These are phyloP conservation scores for Agrocybe pediades DNA, from an alignment of 768 basidiomycete species.

Conservation along the genomic window DNA sequence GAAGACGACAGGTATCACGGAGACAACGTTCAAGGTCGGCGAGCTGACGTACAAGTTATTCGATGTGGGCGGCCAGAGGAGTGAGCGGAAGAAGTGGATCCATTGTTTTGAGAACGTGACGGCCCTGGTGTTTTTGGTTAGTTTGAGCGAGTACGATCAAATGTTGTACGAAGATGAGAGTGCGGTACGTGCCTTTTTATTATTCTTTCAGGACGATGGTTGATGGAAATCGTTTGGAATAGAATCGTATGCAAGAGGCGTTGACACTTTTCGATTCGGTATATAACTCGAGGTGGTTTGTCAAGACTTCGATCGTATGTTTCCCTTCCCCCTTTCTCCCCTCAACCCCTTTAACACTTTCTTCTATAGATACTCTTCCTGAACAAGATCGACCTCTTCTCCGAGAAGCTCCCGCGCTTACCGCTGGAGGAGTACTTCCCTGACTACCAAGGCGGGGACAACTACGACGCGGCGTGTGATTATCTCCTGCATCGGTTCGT, in stretches of 20 bases:
- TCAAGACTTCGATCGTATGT: constrained; percentile 85
- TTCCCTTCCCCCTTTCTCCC: background rate
- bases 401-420: constrained; percentile 75
- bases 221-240: constrained; percentile 37
- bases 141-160: constrained; percentile 81
- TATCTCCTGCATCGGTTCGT: constrained; percentile 78
- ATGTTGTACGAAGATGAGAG: constrained; percentile 67
- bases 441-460: constrained; percentile 90
- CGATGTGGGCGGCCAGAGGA: constrained; percentile 79
- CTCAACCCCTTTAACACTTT: constrained; percentile 1
- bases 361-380: constrained; percentile 76
- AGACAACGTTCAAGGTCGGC: constrained; percentile 80
- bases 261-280: constrained; percentile 55
- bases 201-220: background rate
- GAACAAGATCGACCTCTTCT: constrained; percentile 94
- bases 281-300: constrained; percentile 86
- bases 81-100: constrained; percentile 82
- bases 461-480: constrained; percentile 94
- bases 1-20: constrained; percentile 89
- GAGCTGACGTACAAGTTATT: constrained; percentile 61
- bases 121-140: constrained; percentile 90
- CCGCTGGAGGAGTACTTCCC: constrained; percentile 82
- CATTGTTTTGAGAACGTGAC: constrained; percentile 58
- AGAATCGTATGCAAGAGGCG: constrained; percentile 95
- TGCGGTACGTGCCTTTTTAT: constrained; percentile 42